Evolutionary conservation across 768 basidiomycete genomes (phyloP), one percentile per base, ranked within the genome.

Genomic region (Leucosporidium creatinivorum): DNA sequence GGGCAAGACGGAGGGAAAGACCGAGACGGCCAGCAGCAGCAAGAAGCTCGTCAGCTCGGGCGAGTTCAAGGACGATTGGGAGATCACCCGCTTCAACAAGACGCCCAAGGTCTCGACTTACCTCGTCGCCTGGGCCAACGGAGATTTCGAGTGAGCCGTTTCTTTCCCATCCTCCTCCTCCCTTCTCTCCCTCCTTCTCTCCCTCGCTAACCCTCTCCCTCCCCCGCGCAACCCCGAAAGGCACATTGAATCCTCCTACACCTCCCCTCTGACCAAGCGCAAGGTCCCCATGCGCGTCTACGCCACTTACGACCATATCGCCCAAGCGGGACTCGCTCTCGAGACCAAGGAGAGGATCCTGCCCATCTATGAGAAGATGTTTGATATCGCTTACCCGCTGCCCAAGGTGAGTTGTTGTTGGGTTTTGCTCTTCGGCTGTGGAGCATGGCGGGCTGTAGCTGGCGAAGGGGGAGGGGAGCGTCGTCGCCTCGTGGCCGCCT

Each of bases 341-440:
- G 91, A 93, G 73, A 86, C 94, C 73, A 94, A 89, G 78, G 84
- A 83, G 51, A 82, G 81, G 49, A 88, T 89, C 15, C 80, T 96
- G 19, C 92, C 93, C 21, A 77, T 92, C n/a, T 96, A 93, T 77
- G 93, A 97, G 79, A 81, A 87, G 76, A 83, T 94, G 62, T 97
- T 97, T 76, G 87, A 93, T 72, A 87, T 97, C 70, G 88, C 88
- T 66, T 97, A 87, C 77, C 91, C 93, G 25, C 83, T 97, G 30
- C 91, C 93, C 9, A 97, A 98, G 81, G 25, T 54, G 39, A 10
- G 39, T 44, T 44, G 8, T 44, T 44, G 8, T n/a, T n/a, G n/a
- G n/a, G 10, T 44, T 17, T 44, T 15, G 8, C 13, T 44, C n/a
- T n/a, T n/a, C n/a, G n/a, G n/a, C n/a, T n/a, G n/a, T n/a, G n/a